These are phyloP conservation scores for Hypoxylon lienhwacheense DNA, from an alignment of 495 filamentous ascomycete species.

Conservation along the genomic window DNA sequence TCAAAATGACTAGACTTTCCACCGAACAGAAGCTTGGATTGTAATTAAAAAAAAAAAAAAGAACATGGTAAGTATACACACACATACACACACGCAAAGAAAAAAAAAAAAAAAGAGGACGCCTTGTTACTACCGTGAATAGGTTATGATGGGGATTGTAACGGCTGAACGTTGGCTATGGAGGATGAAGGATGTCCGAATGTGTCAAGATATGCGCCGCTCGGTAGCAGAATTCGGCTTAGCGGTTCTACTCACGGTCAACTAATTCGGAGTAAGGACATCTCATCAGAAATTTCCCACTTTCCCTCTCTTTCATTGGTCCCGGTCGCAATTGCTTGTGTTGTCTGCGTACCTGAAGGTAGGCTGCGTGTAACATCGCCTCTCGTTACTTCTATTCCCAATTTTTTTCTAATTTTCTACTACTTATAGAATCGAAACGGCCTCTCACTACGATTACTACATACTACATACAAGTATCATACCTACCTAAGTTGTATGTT, in stretches of 20 bases:
- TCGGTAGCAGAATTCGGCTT: constrained; percentile 37
- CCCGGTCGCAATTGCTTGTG: constrained; percentile 8
- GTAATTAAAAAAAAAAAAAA: no score
- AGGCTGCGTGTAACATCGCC: constrained; percentile 22
- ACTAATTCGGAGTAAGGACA: constrained; percentile 26
- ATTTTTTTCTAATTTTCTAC: no score
- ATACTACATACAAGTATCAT: no score
- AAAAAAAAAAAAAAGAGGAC: constrained; percentile 21
- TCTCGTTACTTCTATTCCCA: constrained; percentile 15
- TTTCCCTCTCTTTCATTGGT: constrained; percentile 22
- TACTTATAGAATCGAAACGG: no score
- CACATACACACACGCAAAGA: no score
- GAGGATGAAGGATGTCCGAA: constrained; percentile 32
- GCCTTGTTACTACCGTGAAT: constrained; percentile 15
- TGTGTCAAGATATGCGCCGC: constrained; percentile 26
- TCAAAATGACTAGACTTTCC: no score
- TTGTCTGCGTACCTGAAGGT: background rate
- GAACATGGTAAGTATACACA: no score
- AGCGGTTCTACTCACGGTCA: constrained; percentile 33
- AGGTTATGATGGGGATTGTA: no score
- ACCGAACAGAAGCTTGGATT: no score
- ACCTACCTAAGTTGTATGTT: no score
- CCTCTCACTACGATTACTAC: no score
- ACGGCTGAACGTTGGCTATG: constrained; percentile 26
- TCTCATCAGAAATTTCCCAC: constrained; percentile 12